phyloP scores from a whole-genome alignment of 2,329 filamentous ascomycete species.

The Phialophora macrospora region DNA sequence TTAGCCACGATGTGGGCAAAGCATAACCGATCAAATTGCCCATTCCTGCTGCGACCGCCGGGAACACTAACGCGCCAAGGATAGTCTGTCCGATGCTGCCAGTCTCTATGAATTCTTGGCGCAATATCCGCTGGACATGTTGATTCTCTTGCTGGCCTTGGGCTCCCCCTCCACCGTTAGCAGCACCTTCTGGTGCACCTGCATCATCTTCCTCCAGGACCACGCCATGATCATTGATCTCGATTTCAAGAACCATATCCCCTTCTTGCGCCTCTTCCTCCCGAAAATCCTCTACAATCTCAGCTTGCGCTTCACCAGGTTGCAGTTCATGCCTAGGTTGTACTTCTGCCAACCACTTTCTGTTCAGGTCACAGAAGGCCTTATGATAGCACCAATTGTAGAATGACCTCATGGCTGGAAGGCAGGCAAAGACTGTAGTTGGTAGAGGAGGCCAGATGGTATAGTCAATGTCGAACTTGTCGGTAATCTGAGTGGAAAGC shows the following conservation, averaged over 20 bases:
- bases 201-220: conserved; percentile 49
- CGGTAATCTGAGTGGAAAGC: conserved; percentile 54
- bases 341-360: conserved; percentile 66
- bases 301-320: conserved; percentile 41
- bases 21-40: conserved; percentile 73
- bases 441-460: conserved; percentile 70
- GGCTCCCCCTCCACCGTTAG: conserved; percentile 35
- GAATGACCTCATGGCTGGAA: conserved; percentile 68
- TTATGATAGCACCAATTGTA: conserved; percentile 68
- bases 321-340: conserved; percentile 57
- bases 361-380: conserved; percentile 62
- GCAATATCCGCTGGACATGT: conserved; percentile 43
- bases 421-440: conserved; percentile 66
- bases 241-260: conserved; percentile 55
- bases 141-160: conserved; percentile 23
- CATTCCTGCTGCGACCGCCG: conserved; percentile 76
- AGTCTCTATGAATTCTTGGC: conserved; percentile 58
- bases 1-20: conserved; percentile 72
- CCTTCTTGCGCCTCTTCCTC: conserved; percentile 43
- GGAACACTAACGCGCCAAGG: conserved; percentile 76
- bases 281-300: conserved; percentile 42
- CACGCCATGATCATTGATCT: conserved; percentile 56
- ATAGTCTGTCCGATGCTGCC: conserved; percentile 63
- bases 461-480: conserved; percentile 54
- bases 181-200: conserved; percentile 37